phyloP scores from a whole-genome alignment of 371 early-diverging fungal species.

The Chytridiales sp. region DNA sequence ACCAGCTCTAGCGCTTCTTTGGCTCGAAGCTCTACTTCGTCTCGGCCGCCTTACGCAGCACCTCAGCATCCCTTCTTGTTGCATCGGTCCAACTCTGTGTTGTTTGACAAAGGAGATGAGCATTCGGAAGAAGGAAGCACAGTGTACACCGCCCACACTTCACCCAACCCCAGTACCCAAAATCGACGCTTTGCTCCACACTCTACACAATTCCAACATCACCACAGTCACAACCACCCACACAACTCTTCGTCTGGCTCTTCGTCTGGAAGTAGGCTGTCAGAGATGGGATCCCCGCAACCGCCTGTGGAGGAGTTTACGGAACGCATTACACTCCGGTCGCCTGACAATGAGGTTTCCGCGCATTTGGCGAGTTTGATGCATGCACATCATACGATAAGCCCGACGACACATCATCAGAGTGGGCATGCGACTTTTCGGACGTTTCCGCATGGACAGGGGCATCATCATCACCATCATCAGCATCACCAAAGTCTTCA shows the following conservation, averaged over 20 bases:
- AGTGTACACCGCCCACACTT: slow-evolving; percentile 6
- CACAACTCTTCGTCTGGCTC: too few species aligned
- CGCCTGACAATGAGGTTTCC: slow-evolving; percentile 69
- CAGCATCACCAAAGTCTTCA: background rate
- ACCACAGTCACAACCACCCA: too few species aligned
- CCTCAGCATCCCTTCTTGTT: too few species aligned
- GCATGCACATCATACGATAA: slow-evolving; percentile 78
- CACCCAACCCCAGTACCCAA: background rate
- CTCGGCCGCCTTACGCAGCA: too few species aligned
- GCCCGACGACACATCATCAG: slow-evolving; percentile 72
- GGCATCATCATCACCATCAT: slow-evolving; percentile 5
- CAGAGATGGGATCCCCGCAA: background rate
- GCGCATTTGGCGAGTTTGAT: slow-evolving; percentile 81
- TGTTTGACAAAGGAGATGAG: background rate
- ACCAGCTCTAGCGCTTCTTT: too few species aligned
- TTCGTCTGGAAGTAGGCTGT: too few species aligned
- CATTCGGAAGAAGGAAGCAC: background rate
- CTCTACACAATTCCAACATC: too few species aligned
- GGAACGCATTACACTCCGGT: slow-evolving; percentile 32
- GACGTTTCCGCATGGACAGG: slow-evolving; percentile 38
- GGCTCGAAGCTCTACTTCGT: too few species aligned
- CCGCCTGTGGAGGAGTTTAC: slow-evolving; percentile 15
- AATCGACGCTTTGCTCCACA: too few species aligned
- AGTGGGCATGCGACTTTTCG: slow-evolving; percentile 79
- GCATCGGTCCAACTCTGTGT: too few species aligned